Conservation (phyloP, 768 basidiomycete species). For the Gelatoporia subvermispora region DNA sequence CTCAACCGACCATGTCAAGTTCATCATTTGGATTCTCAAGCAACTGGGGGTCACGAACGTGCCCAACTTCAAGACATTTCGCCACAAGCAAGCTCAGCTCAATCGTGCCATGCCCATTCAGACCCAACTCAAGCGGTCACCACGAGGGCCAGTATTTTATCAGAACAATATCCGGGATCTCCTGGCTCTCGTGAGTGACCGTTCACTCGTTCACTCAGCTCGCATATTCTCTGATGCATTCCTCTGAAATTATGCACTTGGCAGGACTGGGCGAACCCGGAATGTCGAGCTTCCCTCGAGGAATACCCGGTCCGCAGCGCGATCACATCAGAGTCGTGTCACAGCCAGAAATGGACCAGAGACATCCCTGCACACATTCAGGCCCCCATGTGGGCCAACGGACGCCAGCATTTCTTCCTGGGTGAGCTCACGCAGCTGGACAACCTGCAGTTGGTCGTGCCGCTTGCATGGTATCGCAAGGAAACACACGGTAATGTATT, state of each 20-base stretch:
- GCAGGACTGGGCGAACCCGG: slow-evolving; percentile 3
- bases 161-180: not conserved
- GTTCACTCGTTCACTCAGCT: not conserved
- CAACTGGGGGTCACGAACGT: not conserved
- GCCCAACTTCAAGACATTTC: not conserved
- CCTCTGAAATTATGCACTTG: not conserved
- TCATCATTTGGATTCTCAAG: not conserved
- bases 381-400: slow-evolving; percentile 4
- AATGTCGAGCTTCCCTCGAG: not conserved
- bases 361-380: not conserved
- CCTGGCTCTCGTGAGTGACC: not conserved
- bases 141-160: not conserved
- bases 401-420: not conserved
- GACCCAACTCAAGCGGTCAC: not conserved
- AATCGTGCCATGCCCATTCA: not conserved
- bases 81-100: not conserved
- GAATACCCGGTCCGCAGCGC: not conserved
- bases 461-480: not conserved
- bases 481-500: not conserved
- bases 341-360: not conserved
- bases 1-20: not conserved
- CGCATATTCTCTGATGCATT: not conserved
- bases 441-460: not conserved
- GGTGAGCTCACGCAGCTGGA: slow-evolving; percentile 1
- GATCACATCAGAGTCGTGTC: not conserved